Base-by-base conservation (phyloP, 345 rosid genomes). In the Camelina neglecta region DNA sequence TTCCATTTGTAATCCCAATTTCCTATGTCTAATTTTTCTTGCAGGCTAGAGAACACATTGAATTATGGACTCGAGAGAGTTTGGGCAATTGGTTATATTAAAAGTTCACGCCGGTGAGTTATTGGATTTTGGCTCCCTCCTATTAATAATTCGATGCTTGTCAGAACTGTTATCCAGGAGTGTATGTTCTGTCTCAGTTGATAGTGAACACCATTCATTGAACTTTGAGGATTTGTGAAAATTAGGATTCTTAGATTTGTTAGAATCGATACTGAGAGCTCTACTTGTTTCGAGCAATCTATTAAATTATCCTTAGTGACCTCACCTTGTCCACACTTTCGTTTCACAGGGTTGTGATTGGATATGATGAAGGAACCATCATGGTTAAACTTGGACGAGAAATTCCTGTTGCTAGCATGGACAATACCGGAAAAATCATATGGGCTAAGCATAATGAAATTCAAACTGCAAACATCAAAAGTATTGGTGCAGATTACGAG, bases 371-470 rank as follows among this genome's bases (percentile, higher is more conserved):
- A 84, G 99, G 99, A 86, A 93, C 95, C 73, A 93, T 96, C 68
- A 96, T 96, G 99, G 96, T 96, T 70, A 96, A 96, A 89, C 88
- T 96, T 53, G 99, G 99, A 60, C 90, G 95, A 50, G 99, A 96
- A 82, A 90, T 86, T 65, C 99, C 99, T 76, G 97, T 96, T 13
- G 97, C 99, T 60, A 96, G 99, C 83, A 96, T 96, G 99, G 99
- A 96, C 78, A 96, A 85, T 76, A 88, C 95, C 67, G 99, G 99
- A 65, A 96, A 96, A 84, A 93, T 96, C 82, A 93, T 93, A 78
- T 96, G 99, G 99, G 98, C 99, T 29, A 96, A 93, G 87, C 99
- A 93, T 80, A 96, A 96, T 85, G 99, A 96, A 83, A 88, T 96
- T 81, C 99, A 96, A 82, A 96, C 99, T 54, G 96, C 92, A 61